phyloP scores from a whole-genome alignment of 2,329 filamentous ascomycete genomes.

The Apiospora sp. region DNA sequence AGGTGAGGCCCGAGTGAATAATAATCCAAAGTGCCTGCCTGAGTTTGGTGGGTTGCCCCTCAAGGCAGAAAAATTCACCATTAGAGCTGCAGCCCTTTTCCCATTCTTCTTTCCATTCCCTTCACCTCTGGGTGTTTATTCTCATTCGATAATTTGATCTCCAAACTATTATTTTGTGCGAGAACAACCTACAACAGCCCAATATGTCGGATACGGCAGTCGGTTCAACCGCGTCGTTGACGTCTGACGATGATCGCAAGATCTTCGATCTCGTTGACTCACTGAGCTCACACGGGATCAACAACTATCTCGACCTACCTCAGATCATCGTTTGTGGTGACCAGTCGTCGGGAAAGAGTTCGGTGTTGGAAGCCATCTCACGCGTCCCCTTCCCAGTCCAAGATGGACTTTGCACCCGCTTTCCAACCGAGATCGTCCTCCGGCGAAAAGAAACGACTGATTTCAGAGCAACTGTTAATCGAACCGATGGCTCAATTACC shows the following conservation, averaged over 20 bases:
- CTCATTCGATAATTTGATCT: too few relatives aligned
- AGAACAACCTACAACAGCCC: too few relatives aligned
- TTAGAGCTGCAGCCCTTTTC: too few relatives aligned
- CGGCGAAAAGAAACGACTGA: background rate
- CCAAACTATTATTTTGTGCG: too few relatives aligned
- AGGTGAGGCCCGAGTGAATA: too few relatives aligned
- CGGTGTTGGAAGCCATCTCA: slow-evolving; percentile 60
- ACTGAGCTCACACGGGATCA: slow-evolving; percentile 45
- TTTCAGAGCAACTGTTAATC: background rate
- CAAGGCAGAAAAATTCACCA: too few relatives aligned
- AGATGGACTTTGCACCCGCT: background rate
- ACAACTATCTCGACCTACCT: slow-evolving; percentile 44
- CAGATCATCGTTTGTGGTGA: slow-evolving; percentile 59
- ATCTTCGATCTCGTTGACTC: slow-evolving; percentile 5
- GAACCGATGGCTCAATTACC: background rate
- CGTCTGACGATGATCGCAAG: background rate
- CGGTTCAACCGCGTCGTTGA: background rate
- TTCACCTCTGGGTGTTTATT: too few relatives aligned
- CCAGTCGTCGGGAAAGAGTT: slow-evolving; percentile 64
- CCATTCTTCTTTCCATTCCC: too few relatives aligned
- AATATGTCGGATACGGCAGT: background rate
- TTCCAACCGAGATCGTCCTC: background rate
- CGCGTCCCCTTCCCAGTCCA: slow-evolving; percentile 62
- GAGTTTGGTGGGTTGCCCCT: too few relatives aligned
- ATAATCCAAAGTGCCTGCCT: too few relatives aligned